These are phyloP conservation scores for Aspergillus panamensis DNA, from an alignment of 495 filamentous ascomycete genomes.

Conservation along the genomic window DNA sequence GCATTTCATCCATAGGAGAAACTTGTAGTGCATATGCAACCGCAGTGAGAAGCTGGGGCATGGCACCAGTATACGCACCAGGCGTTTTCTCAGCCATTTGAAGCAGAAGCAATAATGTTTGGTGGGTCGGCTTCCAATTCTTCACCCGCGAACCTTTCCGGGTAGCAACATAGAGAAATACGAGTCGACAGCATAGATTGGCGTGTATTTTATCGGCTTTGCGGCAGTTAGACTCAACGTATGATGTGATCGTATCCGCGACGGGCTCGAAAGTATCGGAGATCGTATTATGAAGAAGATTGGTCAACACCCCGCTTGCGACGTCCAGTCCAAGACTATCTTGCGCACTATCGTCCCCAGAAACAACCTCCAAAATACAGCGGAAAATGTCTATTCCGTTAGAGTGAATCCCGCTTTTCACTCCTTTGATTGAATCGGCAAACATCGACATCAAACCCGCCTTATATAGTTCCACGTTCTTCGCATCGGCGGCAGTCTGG, in stretches of 20 bases:
- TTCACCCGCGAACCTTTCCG: slow-evolving; percentile 71
- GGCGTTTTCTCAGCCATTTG: slow-evolving; percentile 38
- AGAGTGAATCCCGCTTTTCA: slow-evolving; percentile 76
- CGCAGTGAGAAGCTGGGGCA: slow-evolving; percentile 58
- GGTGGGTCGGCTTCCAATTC: slow-evolving; percentile 66
- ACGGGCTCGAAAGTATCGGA: slow-evolving; percentile 60
- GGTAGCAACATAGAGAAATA: slow-evolving; percentile 68
- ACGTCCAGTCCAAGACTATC: slow-evolving; percentile 55
- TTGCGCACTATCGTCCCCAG: slow-evolving; percentile 48
- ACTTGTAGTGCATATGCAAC: slow-evolving; percentile 66
- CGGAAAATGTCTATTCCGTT: slow-evolving; percentile 66
- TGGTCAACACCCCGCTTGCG: slow-evolving; percentile 68
- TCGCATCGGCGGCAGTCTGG: slow-evolving; percentile 47
- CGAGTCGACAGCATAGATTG: slow-evolving; percentile 53
- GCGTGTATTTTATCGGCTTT: slow-evolving; percentile 39
- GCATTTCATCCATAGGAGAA: slow-evolving; percentile 75
- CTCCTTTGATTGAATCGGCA: slow-evolving; percentile 79
- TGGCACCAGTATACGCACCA: slow-evolving; percentile 38
- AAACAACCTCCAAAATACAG: slow-evolving; percentile 52
- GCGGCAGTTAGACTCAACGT: slow-evolving; percentile 38
- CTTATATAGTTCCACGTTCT: slow-evolving; percentile 56
- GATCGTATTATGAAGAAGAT: slow-evolving; percentile 76
- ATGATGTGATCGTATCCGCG: slow-evolving; percentile 53
- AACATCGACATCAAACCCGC: slow-evolving; percentile 89
- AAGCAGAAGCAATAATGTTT: slow-evolving; percentile 54